Conservation (phyloP, 1,284 basidiomycete species). For the Heliocybe sulcata region DNA sequence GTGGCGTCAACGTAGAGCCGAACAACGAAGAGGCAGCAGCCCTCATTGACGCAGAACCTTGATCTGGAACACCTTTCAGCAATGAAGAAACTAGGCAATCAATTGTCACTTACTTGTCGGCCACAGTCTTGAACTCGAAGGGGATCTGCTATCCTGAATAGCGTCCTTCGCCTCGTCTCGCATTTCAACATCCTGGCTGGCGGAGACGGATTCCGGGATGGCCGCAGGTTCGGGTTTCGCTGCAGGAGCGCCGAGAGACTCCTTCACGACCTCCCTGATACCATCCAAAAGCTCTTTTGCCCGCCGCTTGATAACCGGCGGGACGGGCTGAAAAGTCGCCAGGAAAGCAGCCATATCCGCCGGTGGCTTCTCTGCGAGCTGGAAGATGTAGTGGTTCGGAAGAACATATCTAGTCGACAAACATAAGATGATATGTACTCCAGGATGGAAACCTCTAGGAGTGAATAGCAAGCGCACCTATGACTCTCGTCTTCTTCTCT, state of each 20-base stretch:
- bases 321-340: slow-evolving; percentile 45
- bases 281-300: slow-evolving; percentile 56
- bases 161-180: not conserved
- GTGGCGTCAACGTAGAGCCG: slow-evolving; percentile 14
- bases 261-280: slow-evolving; percentile 44
- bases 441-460: not conserved
- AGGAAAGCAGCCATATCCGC: slow-evolving; percentile 51
- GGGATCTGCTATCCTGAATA: not conserved
- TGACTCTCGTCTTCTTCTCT: slow-evolving; percentile 86
- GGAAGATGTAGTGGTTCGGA: slow-evolving; percentile 65
- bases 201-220: not conserved
- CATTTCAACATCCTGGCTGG: not conserved
- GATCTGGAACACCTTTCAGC: not conserved
- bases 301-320: slow-evolving; percentile 51
- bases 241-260: slow-evolving; percentile 15
- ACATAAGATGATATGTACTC: slow-evolving; percentile 6
- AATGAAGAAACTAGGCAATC: not conserved
- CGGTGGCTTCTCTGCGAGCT: slow-evolving; percentile 61
- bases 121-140: not conserved
- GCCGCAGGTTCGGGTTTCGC: slow-evolving; percentile 3
- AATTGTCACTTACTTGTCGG: not conserved
- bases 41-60: not conserved
- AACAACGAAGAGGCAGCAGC: slow-evolving; percentile 21
- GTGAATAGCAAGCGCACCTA: slow-evolving; percentile 37
- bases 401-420: slow-evolving; percentile 53